Evolutionary conservation across 176 grass and related monocot species (phyloP).

Genomic region (Triticum turgidum): DNA sequence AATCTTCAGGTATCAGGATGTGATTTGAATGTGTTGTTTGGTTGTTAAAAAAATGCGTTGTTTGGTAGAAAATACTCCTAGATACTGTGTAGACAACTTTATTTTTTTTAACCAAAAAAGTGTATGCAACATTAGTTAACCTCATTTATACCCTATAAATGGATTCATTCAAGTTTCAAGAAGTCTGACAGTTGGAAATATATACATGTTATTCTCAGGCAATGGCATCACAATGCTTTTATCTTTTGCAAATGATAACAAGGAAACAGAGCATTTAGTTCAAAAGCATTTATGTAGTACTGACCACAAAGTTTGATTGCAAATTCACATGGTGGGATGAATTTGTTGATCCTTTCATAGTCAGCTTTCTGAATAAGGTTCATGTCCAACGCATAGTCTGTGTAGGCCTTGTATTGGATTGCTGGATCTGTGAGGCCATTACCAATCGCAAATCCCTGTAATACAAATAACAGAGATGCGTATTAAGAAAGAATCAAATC

Average conservation of each 20-base stretch:
- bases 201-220: not conserved
- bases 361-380: conserved; percentile 75
- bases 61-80: not conserved
- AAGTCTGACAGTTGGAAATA: not conserved
- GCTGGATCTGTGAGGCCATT: conserved; percentile 91
- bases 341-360: conserved; percentile 81
- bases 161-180: not conserved
- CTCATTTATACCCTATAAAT: not conserved
- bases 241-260: not conserved
- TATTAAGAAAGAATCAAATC: not conserved
- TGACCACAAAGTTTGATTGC: conserved; percentile 83
- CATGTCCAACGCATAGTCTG: conserved; percentile 90
- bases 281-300: not conserved
- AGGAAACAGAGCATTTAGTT: not conserved
- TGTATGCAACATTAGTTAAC: not conserved
- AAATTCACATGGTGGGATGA: conserved; percentile 79
- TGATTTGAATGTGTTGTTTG: not conserved
- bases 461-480: not conserved
- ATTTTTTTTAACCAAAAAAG: not conserved
- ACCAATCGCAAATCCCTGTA: conserved; percentile 91
- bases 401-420: conserved; percentile 98
- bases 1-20: not conserved
- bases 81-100: not conserved
- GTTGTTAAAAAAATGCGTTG: not conserved
- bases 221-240: not conserved